These are phyloP conservation scores for Fusarium fracticaudum DNA, from an alignment of 2,329 filamentous ascomycete genomes.

Conservation along the genomic window DNA sequence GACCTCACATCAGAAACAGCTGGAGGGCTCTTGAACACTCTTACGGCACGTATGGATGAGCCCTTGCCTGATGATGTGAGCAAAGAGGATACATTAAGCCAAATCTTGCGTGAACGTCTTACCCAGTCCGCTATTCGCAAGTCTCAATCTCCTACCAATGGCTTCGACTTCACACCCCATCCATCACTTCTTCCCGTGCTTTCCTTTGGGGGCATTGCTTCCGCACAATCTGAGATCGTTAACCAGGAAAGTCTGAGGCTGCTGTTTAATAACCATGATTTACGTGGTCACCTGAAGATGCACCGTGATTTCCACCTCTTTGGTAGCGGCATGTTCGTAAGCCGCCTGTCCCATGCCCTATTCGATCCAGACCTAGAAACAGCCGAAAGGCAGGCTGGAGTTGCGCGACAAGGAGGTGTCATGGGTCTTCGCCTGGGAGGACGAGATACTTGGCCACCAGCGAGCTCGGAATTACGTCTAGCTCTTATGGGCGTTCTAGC, in stretches of 20 bases:
- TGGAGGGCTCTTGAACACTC: constrained; percentile 42
- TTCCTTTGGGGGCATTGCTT: constrained; percentile 79
- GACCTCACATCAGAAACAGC: background rate
- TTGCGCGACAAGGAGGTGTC: constrained; percentile 72
- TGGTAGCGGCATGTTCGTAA: constrained; percentile 84
- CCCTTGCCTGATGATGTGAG: constrained; percentile 38
- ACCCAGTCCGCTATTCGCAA: constrained; percentile 46
- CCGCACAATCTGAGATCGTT: constrained; percentile 78
- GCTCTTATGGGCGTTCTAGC: constrained; percentile 86
- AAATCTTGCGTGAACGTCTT: constrained; percentile 53
- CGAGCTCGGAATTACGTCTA: constrained; percentile 90
- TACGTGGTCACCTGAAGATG: constrained; percentile 77
- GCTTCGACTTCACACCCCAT: constrained; percentile 57
- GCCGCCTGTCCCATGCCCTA: constrained; percentile 80
- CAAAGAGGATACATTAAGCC: constrained; percentile 50
- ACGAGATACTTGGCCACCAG: constrained; percentile 89
- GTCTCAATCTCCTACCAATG: constrained; percentile 25
- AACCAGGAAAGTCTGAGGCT: constrained; percentile 79
- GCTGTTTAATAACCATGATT: constrained; percentile 77
- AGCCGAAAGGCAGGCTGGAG: constrained; percentile 76
- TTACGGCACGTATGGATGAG: constrained; percentile 37
- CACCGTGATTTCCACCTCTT: constrained; percentile 86
- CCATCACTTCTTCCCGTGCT: constrained; percentile 72
- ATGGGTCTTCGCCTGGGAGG: constrained; percentile 88
- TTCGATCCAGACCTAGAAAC: constrained; percentile 86